Base-by-base conservation (phyloP, 1,139 yeast genomes). In the Eremothecium sinecaudum region DNA sequence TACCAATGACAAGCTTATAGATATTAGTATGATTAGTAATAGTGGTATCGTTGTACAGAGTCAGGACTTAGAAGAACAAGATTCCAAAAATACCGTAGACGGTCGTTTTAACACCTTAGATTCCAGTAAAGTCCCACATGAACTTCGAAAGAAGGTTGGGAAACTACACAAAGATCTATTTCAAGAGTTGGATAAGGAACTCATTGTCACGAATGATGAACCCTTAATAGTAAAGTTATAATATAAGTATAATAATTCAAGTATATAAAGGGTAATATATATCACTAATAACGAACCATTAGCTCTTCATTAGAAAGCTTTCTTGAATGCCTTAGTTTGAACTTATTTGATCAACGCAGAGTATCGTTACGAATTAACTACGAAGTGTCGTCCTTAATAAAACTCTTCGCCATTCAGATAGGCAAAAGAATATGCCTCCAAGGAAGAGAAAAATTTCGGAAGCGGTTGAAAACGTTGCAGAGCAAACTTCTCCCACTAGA, bases 1-100 rank as follows among this genome's bases (percentile, higher is more conserved):
- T 28, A 61, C 66, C 7, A 62, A 59, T 32, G 66, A 62, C 45
- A 52, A 47, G 33, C 46, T 56, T 24, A 53, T 54, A 16, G 59
- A 54, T 35, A 55, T 55, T 12, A 53, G 59, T 2, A 53, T 55
- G 59, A 48, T 56, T 15, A 53, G 49, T 36, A 53, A 53, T 35
- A 53, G 58, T 35, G 59, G 58, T 4, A 53, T 55, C 12, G 59
- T 55, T 10, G 36, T 48, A 2, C 51, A 45, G 18, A 48, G 55
- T 18, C 42, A 41, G 29, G 58, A 53, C 36, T 23, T 42, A 16
- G 38, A 37, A 24, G 33, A 33, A 19, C 30, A 16, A 21, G 30
- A 15, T 5, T 16, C 30, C 21, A 21, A 27, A 16, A 17, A 18
- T 14, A 9, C 21, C n/a, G 12, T n/a, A 9, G 21, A 13, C 5